phyloP scores from a whole-genome alignment of 2,329 filamentous ascomycete genomes.

The Apiospora hydei region DNA sequence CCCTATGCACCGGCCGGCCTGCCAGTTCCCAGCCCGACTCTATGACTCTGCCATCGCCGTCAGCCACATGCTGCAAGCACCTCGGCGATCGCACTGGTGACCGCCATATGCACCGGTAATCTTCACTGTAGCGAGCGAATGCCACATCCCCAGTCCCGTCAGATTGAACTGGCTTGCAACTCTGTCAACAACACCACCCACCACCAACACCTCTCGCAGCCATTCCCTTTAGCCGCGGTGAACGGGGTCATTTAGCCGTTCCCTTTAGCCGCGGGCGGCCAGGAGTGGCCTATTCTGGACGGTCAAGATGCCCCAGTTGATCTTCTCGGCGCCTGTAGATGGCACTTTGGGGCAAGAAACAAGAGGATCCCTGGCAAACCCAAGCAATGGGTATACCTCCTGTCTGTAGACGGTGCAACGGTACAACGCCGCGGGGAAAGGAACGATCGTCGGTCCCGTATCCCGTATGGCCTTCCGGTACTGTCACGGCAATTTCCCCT shows the following conservation, averaged over 20 bases:
- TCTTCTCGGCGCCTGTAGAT: background rate
- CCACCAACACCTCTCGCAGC: background rate
- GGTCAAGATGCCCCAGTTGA: background rate
- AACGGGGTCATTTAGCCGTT: background rate
- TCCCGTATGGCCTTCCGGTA: background rate
- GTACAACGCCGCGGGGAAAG: background rate
- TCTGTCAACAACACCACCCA: background rate
- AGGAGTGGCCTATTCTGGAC: background rate
- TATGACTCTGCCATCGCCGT: background rate
- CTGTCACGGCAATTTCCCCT: background rate
- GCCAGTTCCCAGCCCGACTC: background rate
- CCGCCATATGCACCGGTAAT: slow-evolving; percentile 1
- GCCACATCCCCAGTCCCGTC: background rate
- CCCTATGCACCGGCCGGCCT: background rate
- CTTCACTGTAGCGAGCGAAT: slow-evolving; percentile 10
- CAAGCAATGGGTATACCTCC: background rate
- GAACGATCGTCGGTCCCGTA: slow-evolving; percentile 5
- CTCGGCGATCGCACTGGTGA: slow-evolving; percentile 9
- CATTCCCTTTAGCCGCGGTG: slow-evolving; percentile 4
- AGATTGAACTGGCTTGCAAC: background rate
- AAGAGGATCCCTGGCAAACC: background rate
- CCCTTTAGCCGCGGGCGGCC: background rate
- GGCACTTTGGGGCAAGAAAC: background rate
- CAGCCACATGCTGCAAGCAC: slow-evolving; percentile 1
- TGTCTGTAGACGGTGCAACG: background rate